Conservation (phyloP, 208 protist genomes). For the Leishmania aethiopica region DNA sequence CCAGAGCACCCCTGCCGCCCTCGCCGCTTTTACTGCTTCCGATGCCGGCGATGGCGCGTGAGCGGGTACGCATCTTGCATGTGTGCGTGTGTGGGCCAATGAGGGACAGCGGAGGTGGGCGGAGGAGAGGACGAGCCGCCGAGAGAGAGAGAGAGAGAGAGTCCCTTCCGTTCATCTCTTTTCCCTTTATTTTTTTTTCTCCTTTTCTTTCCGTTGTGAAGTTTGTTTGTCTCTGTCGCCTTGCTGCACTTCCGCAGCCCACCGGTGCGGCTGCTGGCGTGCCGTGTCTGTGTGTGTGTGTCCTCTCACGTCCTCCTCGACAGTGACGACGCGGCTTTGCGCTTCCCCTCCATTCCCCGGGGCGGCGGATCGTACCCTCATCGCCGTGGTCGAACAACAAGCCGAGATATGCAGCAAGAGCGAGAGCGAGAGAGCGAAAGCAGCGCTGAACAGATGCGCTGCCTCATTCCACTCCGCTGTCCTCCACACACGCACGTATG, state of each 20-base stretch:
- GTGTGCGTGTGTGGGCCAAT: background rate
- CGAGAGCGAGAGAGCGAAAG: background rate
- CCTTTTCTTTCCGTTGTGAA: background rate
- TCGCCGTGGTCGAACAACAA: background rate
- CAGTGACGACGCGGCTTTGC: background rate
- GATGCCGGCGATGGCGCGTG: background rate
- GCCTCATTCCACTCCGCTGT: background rate
- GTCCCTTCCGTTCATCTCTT: background rate
- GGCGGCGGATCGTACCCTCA: background rate
- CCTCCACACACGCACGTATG: background rate
- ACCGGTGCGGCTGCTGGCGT: background rate
- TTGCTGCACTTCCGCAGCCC: background rate
- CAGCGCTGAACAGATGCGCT: background rate
- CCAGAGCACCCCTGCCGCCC: background rate
- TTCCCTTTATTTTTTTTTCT: too few species aligned
- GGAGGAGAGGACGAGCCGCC: background rate
- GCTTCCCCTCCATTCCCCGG: background rate
- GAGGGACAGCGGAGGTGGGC: too few species aligned
- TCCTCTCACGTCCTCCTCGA: background rate
- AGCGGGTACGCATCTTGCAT: background rate
- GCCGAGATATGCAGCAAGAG: background rate
- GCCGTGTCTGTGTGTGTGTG: too few species aligned
- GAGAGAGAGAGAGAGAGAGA: background rate
- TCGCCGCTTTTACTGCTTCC: background rate
- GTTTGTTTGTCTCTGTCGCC: background rate